Conservation (phyloP, 495 filamentous ascomycete genomes). For the Talaromyces nanjingensis region DNA sequence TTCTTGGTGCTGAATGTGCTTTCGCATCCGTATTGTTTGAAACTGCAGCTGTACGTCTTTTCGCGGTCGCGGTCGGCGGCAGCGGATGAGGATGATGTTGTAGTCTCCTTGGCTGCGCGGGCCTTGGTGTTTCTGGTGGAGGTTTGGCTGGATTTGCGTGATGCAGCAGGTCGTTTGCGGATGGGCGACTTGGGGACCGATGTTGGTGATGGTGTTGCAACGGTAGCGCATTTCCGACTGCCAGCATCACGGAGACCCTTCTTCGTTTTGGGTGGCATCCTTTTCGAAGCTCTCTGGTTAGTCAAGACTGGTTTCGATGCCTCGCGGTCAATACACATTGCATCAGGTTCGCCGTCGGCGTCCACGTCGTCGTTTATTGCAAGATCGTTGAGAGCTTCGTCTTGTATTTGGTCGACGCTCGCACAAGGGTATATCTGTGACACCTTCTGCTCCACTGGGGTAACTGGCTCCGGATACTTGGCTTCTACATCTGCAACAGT, state of each 20-base stretch:
- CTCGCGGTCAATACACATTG: background rate
- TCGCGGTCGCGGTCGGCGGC: slow-evolving; percentile 35
- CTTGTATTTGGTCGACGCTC: background rate
- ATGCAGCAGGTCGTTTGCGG: background rate
- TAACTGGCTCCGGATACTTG: background rate
- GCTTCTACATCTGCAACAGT: no score
- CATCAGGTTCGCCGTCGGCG: slow-evolving; percentile 1
- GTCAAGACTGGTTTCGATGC: background rate
- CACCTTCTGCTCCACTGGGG: background rate
- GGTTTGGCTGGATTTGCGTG: background rate
- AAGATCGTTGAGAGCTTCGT: background rate
- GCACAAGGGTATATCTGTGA: slow-evolving; percentile 8
- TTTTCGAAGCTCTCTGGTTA: background rate
- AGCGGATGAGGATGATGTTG: slow-evolving; percentile 1
- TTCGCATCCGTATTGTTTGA: slow-evolving; percentile 72
- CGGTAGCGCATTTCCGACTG: background rate
- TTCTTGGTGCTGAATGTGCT: slow-evolving; percentile 89
- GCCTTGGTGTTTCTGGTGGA: background rate
- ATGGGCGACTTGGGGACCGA: background rate
- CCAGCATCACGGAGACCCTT: background rate
- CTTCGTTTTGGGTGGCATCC: background rate
- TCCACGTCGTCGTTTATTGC: slow-evolving; percentile 3
- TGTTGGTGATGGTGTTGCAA: background rate
- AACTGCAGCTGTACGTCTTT: slow-evolving; percentile 68
- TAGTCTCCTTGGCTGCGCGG: background rate